Percentiles rank a stretch among this genome's conserved stretches.
Evolutionary conservation across 2,329 filamentous ascomycete species (phyloP).

Genomic region (Pezicula carpinea): DNA sequence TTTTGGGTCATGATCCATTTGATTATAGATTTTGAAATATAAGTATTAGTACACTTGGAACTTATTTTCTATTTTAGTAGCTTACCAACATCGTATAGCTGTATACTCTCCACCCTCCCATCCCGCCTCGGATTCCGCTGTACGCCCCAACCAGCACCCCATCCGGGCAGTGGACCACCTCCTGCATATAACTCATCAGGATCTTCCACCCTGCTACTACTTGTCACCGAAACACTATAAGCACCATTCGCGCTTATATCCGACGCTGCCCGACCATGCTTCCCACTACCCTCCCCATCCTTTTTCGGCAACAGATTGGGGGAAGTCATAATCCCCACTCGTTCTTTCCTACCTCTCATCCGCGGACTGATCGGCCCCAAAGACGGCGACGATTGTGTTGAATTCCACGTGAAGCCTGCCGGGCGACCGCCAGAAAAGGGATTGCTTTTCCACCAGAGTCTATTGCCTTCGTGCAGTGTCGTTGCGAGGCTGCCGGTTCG

Average conservation of each 20-base stretch:
- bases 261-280: conserved; percentile 6
- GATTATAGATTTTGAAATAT: not conserved
- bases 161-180: conserved; percentile 15
- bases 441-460: conserved; percentile 10
- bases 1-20: not conserved
- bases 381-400: conserved; percentile 6
- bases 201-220: conserved; percentile 7
- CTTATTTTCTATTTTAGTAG: conserved; percentile 17
- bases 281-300: not conserved
- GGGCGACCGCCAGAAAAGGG: conserved; percentile 19
- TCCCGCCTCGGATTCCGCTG: conserved; percentile 11
- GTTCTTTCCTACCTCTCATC: conserved; percentile 13
- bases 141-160: conserved; percentile 24
- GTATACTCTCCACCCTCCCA: conserved; percentile 21
- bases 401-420: conserved; percentile 14
- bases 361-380: conserved; percentile 14
- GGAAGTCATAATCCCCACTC: conserved; percentile 23
- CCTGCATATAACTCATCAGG: conserved; percentile 14
- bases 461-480: not conserved
- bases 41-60: not conserved
- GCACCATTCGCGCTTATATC: conserved; percentile 9
- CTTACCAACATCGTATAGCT: conserved; percentile 24
- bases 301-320: conserved; percentile 15
- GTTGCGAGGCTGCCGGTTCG: not conserved
- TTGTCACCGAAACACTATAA: conserved; percentile 12